phyloP scores from a whole-genome alignment of 495 filamentous ascomycete species.

The Pseudevernia furfuracea region DNA sequence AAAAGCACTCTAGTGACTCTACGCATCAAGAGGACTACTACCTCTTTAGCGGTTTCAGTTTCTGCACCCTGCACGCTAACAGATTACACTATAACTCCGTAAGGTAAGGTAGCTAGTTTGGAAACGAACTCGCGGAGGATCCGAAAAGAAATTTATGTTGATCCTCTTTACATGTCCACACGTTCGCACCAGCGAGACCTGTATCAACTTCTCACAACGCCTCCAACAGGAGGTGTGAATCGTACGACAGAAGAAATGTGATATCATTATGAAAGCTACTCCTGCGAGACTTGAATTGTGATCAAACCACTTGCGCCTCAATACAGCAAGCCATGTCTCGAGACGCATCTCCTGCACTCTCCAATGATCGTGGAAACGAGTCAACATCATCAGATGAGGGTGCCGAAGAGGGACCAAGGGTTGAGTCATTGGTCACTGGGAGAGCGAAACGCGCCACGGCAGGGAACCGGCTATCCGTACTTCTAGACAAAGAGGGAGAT shows the following conservation, averaged over 20 bases:
- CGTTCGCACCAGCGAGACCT: no score
- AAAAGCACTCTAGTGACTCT: no score
- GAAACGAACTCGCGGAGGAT: neutral
- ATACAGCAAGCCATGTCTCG: slow-evolving; percentile 1
- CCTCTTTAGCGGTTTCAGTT: no score
- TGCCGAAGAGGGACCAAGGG: slow-evolving; percentile 21
- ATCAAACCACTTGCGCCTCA: neutral
- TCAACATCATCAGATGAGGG: slow-evolving; percentile 15
- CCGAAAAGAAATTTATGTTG: no score
- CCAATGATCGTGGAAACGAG: slow-evolving; percentile 9
- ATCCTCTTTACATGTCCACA: no score
- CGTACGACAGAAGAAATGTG: neutral
- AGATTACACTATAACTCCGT: neutral
- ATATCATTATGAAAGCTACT: neutral
- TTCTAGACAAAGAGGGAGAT: slow-evolving; percentile 69
- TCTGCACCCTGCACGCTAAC: no score
- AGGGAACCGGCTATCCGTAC: slow-evolving; percentile 71
- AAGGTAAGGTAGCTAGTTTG: no score
- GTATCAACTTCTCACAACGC: neutral
- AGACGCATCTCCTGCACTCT: slow-evolving; percentile 10
- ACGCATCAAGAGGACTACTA: no score
- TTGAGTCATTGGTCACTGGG: slow-evolving; percentile 71
- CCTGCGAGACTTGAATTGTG: neutral
- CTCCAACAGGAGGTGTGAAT: neutral
- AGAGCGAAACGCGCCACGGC: slow-evolving; percentile 78